These are phyloP conservation scores for Xylaria palmicola DNA, from an alignment of 495 filamentous ascomycete genomes.

Conservation along the genomic window DNA sequence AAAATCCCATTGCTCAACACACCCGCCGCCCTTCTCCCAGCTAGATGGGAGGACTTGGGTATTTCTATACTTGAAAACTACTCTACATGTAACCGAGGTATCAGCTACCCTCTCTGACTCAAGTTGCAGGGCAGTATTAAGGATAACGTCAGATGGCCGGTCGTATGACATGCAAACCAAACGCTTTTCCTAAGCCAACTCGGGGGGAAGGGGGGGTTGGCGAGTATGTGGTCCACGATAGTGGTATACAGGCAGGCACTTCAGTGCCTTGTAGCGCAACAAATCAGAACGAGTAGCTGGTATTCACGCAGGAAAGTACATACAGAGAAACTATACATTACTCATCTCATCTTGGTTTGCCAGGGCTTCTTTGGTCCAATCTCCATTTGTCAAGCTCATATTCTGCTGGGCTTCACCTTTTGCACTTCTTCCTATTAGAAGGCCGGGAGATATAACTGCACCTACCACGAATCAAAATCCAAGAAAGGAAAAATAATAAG, in stretches of 20 bases:
- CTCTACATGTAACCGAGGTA: no score
- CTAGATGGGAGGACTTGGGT: no score
- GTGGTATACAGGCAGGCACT: not conserved
- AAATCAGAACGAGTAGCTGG: not conserved
- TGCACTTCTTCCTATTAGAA: not conserved
- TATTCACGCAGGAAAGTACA: conserved; percentile 31
- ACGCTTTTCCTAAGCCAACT: no score
- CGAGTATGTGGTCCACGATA: not conserved
- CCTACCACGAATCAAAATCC: conserved; percentile 5
- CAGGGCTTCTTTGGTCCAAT: conserved; percentile 14
- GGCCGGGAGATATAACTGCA: not conserved
- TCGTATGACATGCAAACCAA: no score
- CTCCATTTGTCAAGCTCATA: conserved; percentile 6
- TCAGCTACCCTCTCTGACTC: no score
- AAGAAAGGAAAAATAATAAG: conserved; percentile 3
- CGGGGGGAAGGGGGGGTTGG: not conserved
- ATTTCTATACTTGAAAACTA: no score
- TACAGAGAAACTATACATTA: conserved; percentile 36
- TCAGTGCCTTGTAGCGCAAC: not conserved
- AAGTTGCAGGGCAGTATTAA: no score
- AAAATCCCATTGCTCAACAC: no score
- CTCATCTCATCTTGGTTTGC: conserved; percentile 21
- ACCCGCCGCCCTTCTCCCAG: no score
- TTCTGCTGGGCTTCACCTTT: not conserved
- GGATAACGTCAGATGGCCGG: no score